A percentile compares a stretch with the other conserved stretches of the same genome.
phyloP scores from a whole-genome alignment of 2,329 filamentous ascomycete species.

The Aspergillus arachidicola region DNA sequence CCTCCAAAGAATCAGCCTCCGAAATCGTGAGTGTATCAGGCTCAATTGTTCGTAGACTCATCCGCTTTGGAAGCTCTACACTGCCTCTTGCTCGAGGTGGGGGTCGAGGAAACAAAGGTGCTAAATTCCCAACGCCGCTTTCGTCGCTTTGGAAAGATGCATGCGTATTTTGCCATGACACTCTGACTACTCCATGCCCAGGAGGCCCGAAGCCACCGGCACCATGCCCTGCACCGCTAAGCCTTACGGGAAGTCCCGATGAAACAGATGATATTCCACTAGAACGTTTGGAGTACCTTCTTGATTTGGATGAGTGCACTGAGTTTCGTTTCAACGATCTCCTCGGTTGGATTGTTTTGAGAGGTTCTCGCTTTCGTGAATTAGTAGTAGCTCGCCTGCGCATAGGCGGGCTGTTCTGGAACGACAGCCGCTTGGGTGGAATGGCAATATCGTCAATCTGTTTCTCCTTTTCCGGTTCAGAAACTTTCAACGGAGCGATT shows the following conservation, averaged over 20 bases:
- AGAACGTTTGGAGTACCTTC: constrained; percentile 39
- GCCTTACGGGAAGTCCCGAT: constrained; percentile 40
- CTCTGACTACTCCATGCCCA: constrained; percentile 35
- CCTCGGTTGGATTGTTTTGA: constrained; percentile 39
- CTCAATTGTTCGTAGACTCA: constrained; percentile 35
- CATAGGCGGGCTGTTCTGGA: constrained; percentile 31
- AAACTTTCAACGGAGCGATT: constrained; percentile 28
- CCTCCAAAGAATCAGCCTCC: constrained; percentile 41
- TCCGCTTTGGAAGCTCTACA: constrained; percentile 32
- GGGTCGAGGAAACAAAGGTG: constrained; percentile 40
- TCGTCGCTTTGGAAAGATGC: constrained; percentile 39
- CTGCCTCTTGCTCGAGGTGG: constrained; percentile 30
- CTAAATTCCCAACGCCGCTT: constrained; percentile 36
- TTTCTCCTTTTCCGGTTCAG: constrained; percentile 26
- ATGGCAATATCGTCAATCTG: constrained; percentile 20
- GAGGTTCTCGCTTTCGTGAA: constrained; percentile 37
- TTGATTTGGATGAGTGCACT: constrained; percentile 38
- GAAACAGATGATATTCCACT: constrained; percentile 42
- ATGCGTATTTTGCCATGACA: constrained; percentile 43
- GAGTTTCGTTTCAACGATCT: constrained; percentile 40
- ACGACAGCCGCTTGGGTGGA: constrained; percentile 33
- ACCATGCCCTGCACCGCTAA: constrained; percentile 47
- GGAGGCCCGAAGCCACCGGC: constrained; percentile 42
- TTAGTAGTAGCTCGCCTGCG: constrained; percentile 32
- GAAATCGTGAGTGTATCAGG: constrained; percentile 34